phyloP scores from a whole-genome alignment of 371 early-diverging fungal species.

The Mycotypha africana region DNA sequence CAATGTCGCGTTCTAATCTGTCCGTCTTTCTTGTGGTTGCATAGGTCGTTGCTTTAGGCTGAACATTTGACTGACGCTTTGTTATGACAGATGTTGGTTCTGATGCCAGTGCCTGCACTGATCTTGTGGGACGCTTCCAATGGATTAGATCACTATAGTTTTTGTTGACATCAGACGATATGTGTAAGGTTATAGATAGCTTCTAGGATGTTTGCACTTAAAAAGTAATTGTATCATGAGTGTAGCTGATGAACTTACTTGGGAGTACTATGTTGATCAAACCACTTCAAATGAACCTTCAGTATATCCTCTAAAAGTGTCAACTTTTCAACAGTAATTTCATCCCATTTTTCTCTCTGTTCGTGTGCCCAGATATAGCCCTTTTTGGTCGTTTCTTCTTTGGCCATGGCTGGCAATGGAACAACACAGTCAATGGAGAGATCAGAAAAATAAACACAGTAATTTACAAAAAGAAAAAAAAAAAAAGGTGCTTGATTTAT shows the following conservation, averaged over 20 bases:
- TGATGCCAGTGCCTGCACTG: not conserved
- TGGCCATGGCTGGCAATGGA: not conserved
- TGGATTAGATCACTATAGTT: slow-evolving; percentile 3
- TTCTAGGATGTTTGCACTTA: too few relatives aligned
- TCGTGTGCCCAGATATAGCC: slow-evolving; percentile 7
- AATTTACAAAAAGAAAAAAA: not conserved
- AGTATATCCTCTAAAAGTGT: slow-evolving; percentile 1
- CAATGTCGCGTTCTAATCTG: too few relatives aligned
- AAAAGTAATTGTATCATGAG: not conserved
- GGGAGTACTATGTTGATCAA: slow-evolving; percentile 7
- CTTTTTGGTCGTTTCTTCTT: not conserved
- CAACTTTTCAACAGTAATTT: not conserved
- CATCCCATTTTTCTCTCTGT: slow-evolving; percentile 6
- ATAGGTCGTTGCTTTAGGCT: too few relatives aligned
- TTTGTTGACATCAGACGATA: too few relatives aligned
- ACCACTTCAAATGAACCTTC: slow-evolving; percentile 6
- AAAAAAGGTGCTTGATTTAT: not conserved
- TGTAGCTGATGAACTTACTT: not conserved
- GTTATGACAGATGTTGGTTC: not conserved
- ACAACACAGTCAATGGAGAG: too few relatives aligned
- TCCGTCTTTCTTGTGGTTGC: too few relatives aligned
- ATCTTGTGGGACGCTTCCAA: not conserved
- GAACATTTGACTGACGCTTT: too few relatives aligned
- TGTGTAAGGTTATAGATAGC: too few relatives aligned
- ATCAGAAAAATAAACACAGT: too few relatives aligned